Base-by-base conservation (phyloP, 2,329 filamentous ascomycete genomes). In the Neonectria coccinea region DNA sequence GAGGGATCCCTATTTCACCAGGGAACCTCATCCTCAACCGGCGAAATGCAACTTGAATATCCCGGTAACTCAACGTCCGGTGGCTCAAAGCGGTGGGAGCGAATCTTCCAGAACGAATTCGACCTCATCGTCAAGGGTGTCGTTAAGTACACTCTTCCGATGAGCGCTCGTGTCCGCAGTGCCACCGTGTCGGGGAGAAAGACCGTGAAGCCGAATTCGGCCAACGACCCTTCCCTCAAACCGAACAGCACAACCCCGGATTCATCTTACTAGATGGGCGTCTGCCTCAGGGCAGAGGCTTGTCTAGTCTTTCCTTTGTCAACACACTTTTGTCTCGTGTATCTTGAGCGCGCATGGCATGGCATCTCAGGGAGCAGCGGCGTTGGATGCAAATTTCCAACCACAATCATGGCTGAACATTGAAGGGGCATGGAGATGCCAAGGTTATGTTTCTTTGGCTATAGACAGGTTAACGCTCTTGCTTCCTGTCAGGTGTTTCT, bases 41-140 rank as follows among this genome's bases (percentile, higher is more conserved):
- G 94, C 31, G 92, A 96, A 74, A 88, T 99, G 69, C 91, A 95
- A 42, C 86, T 99, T 4, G 82, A 85, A 27, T 89, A 91, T 59
- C 96, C 96, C 0, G 94, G 95, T 4, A 99, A 98, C 78, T 90
- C 90, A 72, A 98, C 96, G 0, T 90, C 93, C 47, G 92, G 92
- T 44, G 96, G 95, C 9, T 91, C 90, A 2, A 89, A 92, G 74
- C 89, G 94, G 12, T 99, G 96, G 96, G 93, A 97, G 76, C 88
- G 89, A 64, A 94, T 98, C 51, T 84, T 97, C 55, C 89, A 97
- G 69, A 92, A 97, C 77, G 92, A 95, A 48, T 99, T 98, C 72
- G 93, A 97, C 70, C 85, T 99, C 53, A 95, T 98, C 65, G 88
- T 99, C 45, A 91, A 96, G 72, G 96, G 96, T 22, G 92, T 96